Evolutionary conservation across 768 basidiomycete genomes (phyloP).

Genomic region (Pleurotus djamor): DNA sequence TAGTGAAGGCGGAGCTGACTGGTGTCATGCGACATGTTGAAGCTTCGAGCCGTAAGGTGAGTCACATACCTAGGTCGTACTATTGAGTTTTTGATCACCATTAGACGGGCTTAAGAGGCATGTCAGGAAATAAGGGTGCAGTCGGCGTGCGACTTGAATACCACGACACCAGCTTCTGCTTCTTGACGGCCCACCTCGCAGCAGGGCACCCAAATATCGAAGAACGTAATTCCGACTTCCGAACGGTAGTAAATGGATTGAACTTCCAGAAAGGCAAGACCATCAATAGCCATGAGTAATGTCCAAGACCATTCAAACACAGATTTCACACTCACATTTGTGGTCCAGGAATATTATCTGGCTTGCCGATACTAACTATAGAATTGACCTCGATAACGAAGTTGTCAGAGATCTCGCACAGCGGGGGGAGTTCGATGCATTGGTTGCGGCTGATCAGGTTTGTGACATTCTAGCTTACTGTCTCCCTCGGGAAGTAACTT

Average conservation of each 20-base stretch:
- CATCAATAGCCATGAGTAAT: slow-evolving; percentile 89
- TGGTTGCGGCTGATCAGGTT: slow-evolving; percentile 88
- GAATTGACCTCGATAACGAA: slow-evolving; percentile 84
- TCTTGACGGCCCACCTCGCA: slow-evolving; percentile 93
- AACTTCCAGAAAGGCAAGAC: slow-evolving; percentile 90
- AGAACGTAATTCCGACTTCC: slow-evolving; percentile 91
- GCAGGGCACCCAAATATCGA: slow-evolving; percentile 91
- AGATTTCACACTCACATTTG: background rate
- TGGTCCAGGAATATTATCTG: slow-evolving; percentile 82
- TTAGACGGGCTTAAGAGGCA: slow-evolving; percentile 86
- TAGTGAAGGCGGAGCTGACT: slow-evolving; percentile 77
- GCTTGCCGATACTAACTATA: slow-evolving; percentile 96
- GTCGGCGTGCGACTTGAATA: slow-evolving; percentile 92
- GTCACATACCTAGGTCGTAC: background rate
- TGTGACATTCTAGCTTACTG: slow-evolving; percentile 14
- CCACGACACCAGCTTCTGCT: slow-evolving; percentile 90
- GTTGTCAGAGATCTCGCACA: slow-evolving; percentile 68
- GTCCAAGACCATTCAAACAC: slow-evolving; percentile 6
- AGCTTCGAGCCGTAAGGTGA: slow-evolving; percentile 85
- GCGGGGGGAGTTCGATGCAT: slow-evolving; percentile 63
- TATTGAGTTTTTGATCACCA: slow-evolving; percentile 3
- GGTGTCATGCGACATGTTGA: slow-evolving; percentile 89
- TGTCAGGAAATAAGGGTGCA: slow-evolving; percentile 98
- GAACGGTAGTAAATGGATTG: slow-evolving; percentile 79
- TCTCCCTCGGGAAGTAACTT: background rate